Evolutionary conservation across 2,329 filamentous ascomycete species (phyloP), one percentile per base, ranked within the genome.

Genomic region (Colletotrichum cordylinicola): DNA sequence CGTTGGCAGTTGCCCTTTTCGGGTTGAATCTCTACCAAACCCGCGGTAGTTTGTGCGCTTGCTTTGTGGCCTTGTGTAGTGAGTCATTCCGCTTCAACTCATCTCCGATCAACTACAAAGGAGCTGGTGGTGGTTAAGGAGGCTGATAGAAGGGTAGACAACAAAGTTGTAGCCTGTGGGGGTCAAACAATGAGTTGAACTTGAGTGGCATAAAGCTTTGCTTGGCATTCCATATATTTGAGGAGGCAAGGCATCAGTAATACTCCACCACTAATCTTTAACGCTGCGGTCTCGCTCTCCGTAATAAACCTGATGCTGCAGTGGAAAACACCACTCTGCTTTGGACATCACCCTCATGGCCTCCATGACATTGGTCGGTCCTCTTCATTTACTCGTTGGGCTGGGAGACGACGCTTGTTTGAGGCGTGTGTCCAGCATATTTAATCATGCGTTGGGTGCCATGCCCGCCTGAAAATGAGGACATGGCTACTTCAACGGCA

Each of bases 321-420:
- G 8, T n/a, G 6, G 9, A n/a, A 7, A n/a, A n/a, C 4, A n/a
- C 9, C n/a, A n/a, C 5, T 12, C 8, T n/a, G 4, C 18, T n/a
- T 5, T n/a, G 10, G 39, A 12, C 39, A 48, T 48, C 8, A 48
- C 16, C n/a, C 9, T 2, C 4, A n/a, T 48, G 9, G 39, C 39
- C 12, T n/a, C 39, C 8, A n/a, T 48, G 10, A 18, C 2, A n/a
- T 48, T n/a, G 5, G 9, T 48, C 18, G 5, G 9, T 48, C 18
- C 39, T 12, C 18, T n/a, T 48, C 18, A n/a, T 48, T n/a, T 18
- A 48, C 39, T 48, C 9, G 18, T 48, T 48, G 18, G 39, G 18
- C 39, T 48, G 31, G 31, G 8, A n/a, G 31, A 12, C 2, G 2
- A 43, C 39, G 18, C 4, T 8, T 48, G 18, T 43, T 16, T 43